Percentiles rank a stretch among this genome's conserved stretches.
Evolutionary conservation across 257 asterid genomes (phyloP).

Genomic region (Lithospermum erythrorhizon): DNA sequence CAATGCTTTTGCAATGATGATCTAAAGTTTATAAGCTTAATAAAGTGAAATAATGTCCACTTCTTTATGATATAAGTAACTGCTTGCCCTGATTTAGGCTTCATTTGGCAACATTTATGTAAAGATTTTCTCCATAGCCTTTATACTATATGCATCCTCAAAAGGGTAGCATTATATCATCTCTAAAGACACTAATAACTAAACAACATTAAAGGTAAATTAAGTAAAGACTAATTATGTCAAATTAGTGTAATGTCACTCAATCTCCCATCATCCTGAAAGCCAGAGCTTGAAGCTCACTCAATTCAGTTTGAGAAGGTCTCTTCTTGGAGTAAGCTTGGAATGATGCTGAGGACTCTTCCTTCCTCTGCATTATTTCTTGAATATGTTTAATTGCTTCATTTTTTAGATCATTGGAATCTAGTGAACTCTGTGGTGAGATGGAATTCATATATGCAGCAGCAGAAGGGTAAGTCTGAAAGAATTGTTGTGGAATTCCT

Average conservation of each 20-base stretch:
- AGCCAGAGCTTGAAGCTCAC: constrained; percentile 85
- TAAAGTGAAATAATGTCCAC: too few species aligned
- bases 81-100: too few species aligned
- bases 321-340: constrained; percentile 37
- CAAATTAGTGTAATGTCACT: neutral
- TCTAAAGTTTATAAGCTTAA: too few species aligned
- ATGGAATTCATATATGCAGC: constrained; percentile 26
- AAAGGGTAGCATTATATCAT: neutral
- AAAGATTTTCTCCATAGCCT: too few species aligned
- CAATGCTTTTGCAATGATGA: too few species aligned
- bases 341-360: constrained; percentile 12
- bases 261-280: constrained; percentile 63
- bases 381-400: constrained; percentile 19
- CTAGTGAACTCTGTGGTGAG: constrained; percentile 75
- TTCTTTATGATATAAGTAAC: too few species aligned
- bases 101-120: too few species aligned
- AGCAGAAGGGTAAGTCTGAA: neutral
- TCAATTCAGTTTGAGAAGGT: constrained; percentile 54
- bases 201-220: neutral
- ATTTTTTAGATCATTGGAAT: constrained; percentile 29
- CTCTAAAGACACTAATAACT: neutral
- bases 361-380: constrained; percentile 31
- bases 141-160: too few species aligned
- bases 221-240: neutral
- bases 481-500: constrained; percentile 22